Evolutionary conservation across 306 rosid species (phyloP).

Genomic region (Cucurbita moschata): DNA sequence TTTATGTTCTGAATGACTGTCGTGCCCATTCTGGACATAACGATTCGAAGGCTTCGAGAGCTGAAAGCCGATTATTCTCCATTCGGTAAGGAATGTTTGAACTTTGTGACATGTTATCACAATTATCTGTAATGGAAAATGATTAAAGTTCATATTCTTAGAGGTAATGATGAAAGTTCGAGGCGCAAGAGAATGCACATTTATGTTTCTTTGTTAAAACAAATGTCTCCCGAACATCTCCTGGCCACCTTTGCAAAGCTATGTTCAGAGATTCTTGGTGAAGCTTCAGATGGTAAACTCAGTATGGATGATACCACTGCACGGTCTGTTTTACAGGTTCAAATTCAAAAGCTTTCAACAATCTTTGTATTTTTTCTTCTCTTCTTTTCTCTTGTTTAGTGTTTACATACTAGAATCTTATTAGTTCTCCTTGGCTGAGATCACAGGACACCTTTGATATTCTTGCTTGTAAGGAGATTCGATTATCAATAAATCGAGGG

Average conservation of each 20-base stretch:
- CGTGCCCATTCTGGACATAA: conserved; percentile 50
- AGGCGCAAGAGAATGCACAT: conserved; percentile 81
- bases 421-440: conserved; percentile 6
- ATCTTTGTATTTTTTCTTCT: background rate
- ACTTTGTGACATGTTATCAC: background rate
- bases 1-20: conserved; percentile 71
- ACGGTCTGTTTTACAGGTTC: conserved; percentile 79
- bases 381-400: background rate
- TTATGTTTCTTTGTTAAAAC: conserved; percentile 74
- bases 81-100: conserved; percentile 39
- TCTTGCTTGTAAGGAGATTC: conserved; percentile 82
- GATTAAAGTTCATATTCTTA: conserved; percentile 14
- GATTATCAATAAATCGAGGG: conserved; percentile 40
- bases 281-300: conserved; percentile 84
- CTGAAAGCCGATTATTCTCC: conserved; percentile 52
- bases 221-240: conserved; percentile 95
- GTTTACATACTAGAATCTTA: background rate
- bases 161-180: conserved; percentile 67
- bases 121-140: background rate
- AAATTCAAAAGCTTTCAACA: background rate
- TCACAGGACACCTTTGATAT: conserved; percentile 65
- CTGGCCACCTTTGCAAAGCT: conserved; percentile 83
- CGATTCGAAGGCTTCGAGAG: conserved; percentile 35
- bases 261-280: conserved; percentile 80
- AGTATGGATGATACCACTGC: conserved; percentile 55